These are phyloP conservation scores for Buddleja alternifolia DNA, from an alignment of 257 asterid species.

Conservation along the genomic window DNA sequence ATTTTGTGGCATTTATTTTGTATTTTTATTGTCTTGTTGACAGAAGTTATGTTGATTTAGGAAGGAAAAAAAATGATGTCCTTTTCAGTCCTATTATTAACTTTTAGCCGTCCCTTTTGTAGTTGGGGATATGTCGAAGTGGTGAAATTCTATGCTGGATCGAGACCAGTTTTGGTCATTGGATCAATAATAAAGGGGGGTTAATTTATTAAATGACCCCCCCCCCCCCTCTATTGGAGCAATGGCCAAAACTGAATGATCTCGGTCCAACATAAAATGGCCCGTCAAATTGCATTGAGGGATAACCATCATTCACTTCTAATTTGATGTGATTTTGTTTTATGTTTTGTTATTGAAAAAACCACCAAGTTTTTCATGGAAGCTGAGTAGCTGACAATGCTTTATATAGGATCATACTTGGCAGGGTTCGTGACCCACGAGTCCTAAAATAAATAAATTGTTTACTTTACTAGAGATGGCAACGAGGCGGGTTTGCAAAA, in stretches of 20 bases:
- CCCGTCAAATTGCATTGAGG: too few relatives aligned
- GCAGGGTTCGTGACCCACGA: too few relatives aligned
- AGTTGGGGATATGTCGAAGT: neutral
- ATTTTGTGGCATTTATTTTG: neutral
- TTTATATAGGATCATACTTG: neutral
- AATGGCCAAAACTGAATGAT: too few relatives aligned
- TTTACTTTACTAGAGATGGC: too few relatives aligned
- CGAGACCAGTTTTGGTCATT: too few relatives aligned
- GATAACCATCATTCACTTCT: neutral
- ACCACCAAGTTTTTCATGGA: neutral
- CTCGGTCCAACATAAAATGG: too few relatives aligned
- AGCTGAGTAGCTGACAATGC: neutral
- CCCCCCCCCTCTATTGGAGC: too few relatives aligned
- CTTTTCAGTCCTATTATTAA: neutral
- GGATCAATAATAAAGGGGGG: too few relatives aligned
- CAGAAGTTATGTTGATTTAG: neutral
- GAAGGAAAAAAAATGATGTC: neutral
- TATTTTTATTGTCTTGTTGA: neutral
- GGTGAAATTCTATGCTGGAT: too few relatives aligned
- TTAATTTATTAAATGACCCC: too few relatives aligned
- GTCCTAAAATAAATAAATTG: too few relatives aligned
- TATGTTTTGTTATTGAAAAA: neutral
- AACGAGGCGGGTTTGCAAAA: too few relatives aligned
- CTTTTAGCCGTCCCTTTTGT: neutral
- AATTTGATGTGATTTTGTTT: neutral